phyloP scores from a whole-genome alignment of 192 early-diverging fungal genomes.

The Powellomyces hirtus region DNA sequence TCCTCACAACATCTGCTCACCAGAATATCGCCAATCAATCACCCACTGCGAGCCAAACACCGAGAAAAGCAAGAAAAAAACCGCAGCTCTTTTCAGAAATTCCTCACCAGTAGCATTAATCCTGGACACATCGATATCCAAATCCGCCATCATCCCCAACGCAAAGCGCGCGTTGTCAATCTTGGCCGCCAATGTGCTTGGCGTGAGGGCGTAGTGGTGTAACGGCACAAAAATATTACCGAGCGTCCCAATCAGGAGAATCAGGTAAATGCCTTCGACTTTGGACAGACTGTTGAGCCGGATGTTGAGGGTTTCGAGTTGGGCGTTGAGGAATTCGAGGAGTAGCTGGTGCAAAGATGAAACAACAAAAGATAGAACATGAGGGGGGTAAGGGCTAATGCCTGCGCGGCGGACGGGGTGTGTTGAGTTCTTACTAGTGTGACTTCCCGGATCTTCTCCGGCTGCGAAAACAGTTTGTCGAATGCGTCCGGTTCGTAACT shows the following conservation, averaged over 20 bases:
- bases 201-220: slow-evolving; percentile 15
- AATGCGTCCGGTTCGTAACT: slow-evolving; percentile 27
- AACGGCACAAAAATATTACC: slow-evolving; percentile 40
- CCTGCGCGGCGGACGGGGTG: too few species aligned
- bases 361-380: too few species aligned
- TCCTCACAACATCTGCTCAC: slow-evolving; percentile 20
- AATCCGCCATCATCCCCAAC: slow-evolving; percentile 25
- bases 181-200: slow-evolving; percentile 19
- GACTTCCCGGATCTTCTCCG: slow-evolving; percentile 30
- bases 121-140: slow-evolving; percentile 19
- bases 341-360: too few species aligned
- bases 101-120: slow-evolving; percentile 26
- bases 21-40: too few species aligned
- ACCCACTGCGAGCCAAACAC: too few species aligned
- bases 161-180: slow-evolving; percentile 27
- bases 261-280: slow-evolving; percentile 24
- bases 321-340: slow-evolving; percentile 26
- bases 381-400: neutral
- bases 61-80: too few species aligned
- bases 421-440: slow-evolving; percentile 26
- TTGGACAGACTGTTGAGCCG: slow-evolving; percentile 24
- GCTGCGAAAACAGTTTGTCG: slow-evolving; percentile 27
- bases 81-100: neutral
- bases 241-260: slow-evolving; percentile 35
- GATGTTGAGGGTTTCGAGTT: slow-evolving; percentile 25